phyloP scores from a whole-genome alignment of 805 yeast genomes.

The Babjeviella inositovora region DNA sequence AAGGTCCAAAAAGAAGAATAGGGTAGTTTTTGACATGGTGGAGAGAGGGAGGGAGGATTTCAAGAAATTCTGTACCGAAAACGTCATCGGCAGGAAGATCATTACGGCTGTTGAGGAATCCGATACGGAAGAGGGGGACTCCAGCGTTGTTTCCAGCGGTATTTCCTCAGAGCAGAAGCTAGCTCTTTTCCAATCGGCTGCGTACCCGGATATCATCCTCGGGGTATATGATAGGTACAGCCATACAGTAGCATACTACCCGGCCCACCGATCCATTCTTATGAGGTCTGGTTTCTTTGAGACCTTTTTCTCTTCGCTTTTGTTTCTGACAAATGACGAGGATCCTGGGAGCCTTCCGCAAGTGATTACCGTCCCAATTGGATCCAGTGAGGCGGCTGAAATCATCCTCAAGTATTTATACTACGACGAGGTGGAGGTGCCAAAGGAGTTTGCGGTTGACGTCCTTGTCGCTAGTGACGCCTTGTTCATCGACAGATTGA shows the following conservation, averaged over 20 bases:
- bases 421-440: conserved; percentile 39
- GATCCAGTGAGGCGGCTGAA: conserved; percentile 23
- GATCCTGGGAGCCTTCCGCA: conserved; percentile 8
- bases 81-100: conserved; percentile 9
- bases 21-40: conserved; percentile 12
- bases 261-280: conserved; percentile 48
- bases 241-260: conserved; percentile 33
- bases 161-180: too few species aligned
- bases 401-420: conserved; percentile 38
- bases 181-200: too few species aligned
- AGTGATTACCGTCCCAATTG: conserved; percentile 11
- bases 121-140: too few species aligned
- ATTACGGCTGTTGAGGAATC: too few species aligned
- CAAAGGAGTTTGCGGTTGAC: conserved; percentile 33
- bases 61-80: conserved; percentile 9
- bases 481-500: conserved; percentile 42
- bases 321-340: conserved; percentile 6
- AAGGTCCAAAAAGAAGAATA: conserved; percentile 13
- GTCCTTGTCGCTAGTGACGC: conserved; percentile 43
- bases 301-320: conserved; percentile 48
- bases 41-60: conserved; percentile 18
- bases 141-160: too few species aligned
- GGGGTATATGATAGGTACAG: too few species aligned
- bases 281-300: conserved; percentile 48
- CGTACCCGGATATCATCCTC: conserved; percentile 7